Percentiles rank a stretch among this genome's conserved stretches.
phyloP scores from a whole-genome alignment of 257 asterid species.

The Solanum paucissectum region DNA sequence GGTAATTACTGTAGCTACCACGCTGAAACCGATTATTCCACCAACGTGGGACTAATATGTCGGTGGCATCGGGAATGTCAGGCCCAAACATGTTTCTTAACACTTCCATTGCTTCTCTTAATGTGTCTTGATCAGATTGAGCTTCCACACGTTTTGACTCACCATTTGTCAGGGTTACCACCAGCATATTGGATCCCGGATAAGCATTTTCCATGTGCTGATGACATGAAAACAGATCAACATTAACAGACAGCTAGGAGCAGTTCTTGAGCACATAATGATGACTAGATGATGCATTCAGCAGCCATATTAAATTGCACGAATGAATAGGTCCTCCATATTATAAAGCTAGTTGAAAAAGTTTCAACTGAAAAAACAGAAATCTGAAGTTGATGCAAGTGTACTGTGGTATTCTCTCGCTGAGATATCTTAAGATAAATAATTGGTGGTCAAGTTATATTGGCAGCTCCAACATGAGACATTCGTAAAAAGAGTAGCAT shows the following conservation, averaged over 20 bases:
- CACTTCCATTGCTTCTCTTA: slow-evolving; percentile 86
- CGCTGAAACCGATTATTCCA: slow-evolving; percentile 89
- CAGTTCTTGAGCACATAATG: background rate
- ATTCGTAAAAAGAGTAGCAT: background rate
- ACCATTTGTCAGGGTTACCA: slow-evolving; percentile 81
- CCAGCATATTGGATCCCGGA: slow-evolving; percentile 81
- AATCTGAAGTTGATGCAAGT: background rate
- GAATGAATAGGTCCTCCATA: background rate
- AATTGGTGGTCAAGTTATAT: background rate
- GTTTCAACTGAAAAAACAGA: background rate
- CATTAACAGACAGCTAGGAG: background rate
- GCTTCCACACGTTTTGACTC: slow-evolving; percentile 86
- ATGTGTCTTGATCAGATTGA: slow-evolving; percentile 65
- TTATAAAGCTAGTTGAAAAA: background rate
- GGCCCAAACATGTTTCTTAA: slow-evolving; percentile 77
- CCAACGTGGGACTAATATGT: slow-evolving; percentile 90
- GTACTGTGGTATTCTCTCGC: background rate
- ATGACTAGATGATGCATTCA: background rate
- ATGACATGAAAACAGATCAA: slow-evolving; percentile 8
- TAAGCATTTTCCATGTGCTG: slow-evolving; percentile 98
- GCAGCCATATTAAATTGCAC: background rate
- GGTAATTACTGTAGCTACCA: slow-evolving; percentile 89
- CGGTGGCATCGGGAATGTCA: slow-evolving; percentile 56
- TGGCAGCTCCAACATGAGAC: background rate
- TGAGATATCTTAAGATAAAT: background rate